Evolutionary conservation across 257 asterid species (phyloP).

Genomic region (Fraxinus cuspidata): DNA sequence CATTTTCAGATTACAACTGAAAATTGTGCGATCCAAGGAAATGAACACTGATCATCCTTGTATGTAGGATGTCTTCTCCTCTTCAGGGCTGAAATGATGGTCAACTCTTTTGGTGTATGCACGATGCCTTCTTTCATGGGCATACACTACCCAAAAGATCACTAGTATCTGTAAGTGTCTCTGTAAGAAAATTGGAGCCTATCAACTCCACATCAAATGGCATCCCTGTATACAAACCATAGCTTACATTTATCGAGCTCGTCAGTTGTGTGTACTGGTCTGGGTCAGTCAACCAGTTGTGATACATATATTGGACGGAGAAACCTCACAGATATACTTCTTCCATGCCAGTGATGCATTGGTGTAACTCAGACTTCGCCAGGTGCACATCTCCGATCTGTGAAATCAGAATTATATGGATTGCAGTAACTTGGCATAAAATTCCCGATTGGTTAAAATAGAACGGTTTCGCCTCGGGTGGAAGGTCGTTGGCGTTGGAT

Average conservation of each 20-base stretch:
- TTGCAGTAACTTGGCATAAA: conserved; percentile 38
- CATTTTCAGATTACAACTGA: too few species aligned
- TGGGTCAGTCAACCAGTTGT: conserved; percentile 44
- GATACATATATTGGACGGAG: conserved; percentile 30
- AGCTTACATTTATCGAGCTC: conserved; percentile 31
- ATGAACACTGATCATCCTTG: too few species aligned
- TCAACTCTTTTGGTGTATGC: too few species aligned
- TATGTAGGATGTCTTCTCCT: too few species aligned
- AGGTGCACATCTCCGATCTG: conserved; percentile 26
- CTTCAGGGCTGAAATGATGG: too few species aligned
- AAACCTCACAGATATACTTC: conserved; percentile 36
- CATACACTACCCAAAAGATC: too few species aligned
- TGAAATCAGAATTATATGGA: conserved; percentile 30
- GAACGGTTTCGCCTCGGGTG: conserved; percentile 30
- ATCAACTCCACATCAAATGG: conserved; percentile 36
- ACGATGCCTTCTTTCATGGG: too few species aligned
- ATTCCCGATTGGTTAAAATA: conserved; percentile 47
- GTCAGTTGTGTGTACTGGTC: conserved; percentile 23
- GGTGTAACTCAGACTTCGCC: conserved; percentile 29
- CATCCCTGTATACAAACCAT: conserved; percentile 26
- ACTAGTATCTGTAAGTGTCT: too few species aligned
- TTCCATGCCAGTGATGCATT: conserved; percentile 38
- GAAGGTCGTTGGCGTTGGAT: conserved; percentile 33
- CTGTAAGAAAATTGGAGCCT: background rate
- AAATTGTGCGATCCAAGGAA: too few species aligned